Evolutionary conservation across 1,139 yeast genomes (phyloP).

Genomic region (Keqinozyma sinolaborantium): DNA sequence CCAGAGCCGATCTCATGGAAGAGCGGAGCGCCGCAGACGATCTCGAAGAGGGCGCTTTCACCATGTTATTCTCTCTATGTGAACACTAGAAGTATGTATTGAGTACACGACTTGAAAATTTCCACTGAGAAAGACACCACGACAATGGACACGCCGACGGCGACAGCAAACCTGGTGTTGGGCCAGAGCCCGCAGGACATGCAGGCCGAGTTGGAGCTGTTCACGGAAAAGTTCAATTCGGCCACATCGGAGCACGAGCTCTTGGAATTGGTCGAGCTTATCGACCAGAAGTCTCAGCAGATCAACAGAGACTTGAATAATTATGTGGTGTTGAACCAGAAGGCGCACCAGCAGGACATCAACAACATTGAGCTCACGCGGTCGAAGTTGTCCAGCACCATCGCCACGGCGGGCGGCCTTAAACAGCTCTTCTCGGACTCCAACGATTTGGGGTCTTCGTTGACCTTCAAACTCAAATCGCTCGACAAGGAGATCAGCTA

Average conservation of each 20-base stretch:
- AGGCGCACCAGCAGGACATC: constrained; percentile 33
- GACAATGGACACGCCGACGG: not conserved
- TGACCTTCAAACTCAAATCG: constrained; percentile 66
- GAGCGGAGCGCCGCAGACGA: constrained; percentile 18
- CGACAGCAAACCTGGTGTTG: not conserved
- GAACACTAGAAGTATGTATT: not conserved
- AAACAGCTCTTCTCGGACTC: constrained; percentile 54
- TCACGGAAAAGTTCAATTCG: constrained; percentile 4
- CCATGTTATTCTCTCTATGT: not conserved
- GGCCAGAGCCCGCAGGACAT: not conserved
- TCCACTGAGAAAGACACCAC: not conserved
- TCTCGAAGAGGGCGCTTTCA: not conserved
- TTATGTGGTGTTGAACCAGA: constrained; percentile 22
- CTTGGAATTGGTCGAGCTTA: constrained; percentile 4
- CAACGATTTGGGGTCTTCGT: constrained; percentile 59
- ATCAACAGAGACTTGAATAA: constrained; percentile 25
- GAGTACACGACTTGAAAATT: not conserved
- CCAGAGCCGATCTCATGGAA: constrained; percentile 27
- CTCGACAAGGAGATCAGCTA: constrained; percentile 70
- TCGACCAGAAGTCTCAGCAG: constrained; percentile 6
- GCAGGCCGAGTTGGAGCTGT: not conserved
- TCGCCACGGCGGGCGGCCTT: constrained; percentile 42
- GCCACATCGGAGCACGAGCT: constrained; percentile 12
- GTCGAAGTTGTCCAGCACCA: constrained; percentile 35
- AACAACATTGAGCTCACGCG: constrained; percentile 34